phyloP scores from a whole-genome alignment of 129 eudicot species.

The Kitagawia praeruptora region DNA sequence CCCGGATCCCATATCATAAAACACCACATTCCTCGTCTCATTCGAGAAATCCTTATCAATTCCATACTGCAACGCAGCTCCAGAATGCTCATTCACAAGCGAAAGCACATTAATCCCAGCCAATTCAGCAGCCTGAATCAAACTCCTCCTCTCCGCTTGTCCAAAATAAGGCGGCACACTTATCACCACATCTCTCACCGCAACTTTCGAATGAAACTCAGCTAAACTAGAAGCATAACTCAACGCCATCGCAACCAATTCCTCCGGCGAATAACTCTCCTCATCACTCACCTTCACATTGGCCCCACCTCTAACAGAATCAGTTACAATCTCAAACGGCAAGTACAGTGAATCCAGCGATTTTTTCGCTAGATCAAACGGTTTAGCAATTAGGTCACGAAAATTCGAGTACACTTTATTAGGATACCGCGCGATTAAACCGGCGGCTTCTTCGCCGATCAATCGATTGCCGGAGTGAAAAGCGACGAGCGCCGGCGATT shows the following conservation, averaged over 20 bases:
- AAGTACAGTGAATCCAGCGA: constrained; percentile 38
- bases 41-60: constrained; percentile 89
- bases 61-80: constrained; percentile 97
- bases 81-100: constrained; percentile 79
- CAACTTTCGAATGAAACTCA: constrained; percentile 61
- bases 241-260: constrained; percentile 67
- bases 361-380: constrained; percentile 20
- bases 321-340: constrained; percentile 43
- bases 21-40: constrained; percentile 78
- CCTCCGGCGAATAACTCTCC: constrained; percentile 68
- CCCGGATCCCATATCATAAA: constrained; percentile 93
- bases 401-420: constrained; percentile 60
- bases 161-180: constrained; percentile 93
- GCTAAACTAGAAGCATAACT: constrained; percentile 63
- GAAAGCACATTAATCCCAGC: constrained; percentile 86
- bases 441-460: constrained; percentile 86
- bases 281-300: constrained; percentile 45
- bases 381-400: constrained; percentile 60
- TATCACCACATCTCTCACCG: constrained; percentile 75
- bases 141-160: constrained; percentile 70
- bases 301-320: constrained; percentile 33
- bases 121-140: constrained; percentile 75
- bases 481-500: constrained; percentile 76
- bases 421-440: constrained; percentile 73
- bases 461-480: constrained; percentile 60